Evolutionary conservation across 2,329 filamentous ascomycete genomes (phyloP).

Genomic region (Neonectria faginata): DNA sequence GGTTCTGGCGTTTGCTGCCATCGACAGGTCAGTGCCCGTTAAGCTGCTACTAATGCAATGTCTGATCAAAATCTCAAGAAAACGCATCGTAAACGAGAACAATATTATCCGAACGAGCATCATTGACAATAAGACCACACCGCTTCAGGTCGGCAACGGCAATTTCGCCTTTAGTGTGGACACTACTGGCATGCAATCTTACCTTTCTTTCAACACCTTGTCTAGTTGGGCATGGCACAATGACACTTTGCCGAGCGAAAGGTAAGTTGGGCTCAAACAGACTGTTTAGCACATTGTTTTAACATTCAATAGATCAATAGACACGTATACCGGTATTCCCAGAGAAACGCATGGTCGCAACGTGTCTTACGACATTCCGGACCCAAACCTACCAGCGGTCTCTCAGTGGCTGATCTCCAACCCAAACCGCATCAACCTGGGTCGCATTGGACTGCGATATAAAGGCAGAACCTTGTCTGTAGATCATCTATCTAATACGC

Average conservation of each 20-base stretch:
- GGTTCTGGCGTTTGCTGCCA: background rate
- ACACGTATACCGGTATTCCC: conserved; percentile 50
- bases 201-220: conserved; percentile 59
- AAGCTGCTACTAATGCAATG: background rate
- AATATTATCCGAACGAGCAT: conserved; percentile 41
- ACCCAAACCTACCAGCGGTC: conserved; percentile 50
- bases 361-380: conserved; percentile 53
- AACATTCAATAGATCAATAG: background rate
- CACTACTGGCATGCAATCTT: conserved; percentile 58
- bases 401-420: conserved; percentile 67
- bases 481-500: conserved; percentile 42
- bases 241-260: conserved; percentile 56
- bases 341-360: conserved; percentile 52
- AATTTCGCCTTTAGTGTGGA: conserved; percentile 63
- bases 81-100: conserved; percentile 37
- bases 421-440: conserved; percentile 58
- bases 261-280: background rate
- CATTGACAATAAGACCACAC: conserved; percentile 55
- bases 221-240: conserved; percentile 64
- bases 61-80: conserved; percentile 21
- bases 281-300: background rate
- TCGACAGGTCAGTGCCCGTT: background rate
- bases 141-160: conserved; percentile 63
- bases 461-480: conserved; percentile 47
- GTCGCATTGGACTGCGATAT: conserved; percentile 56